Percentiles rank a stretch among this genome's conserved stretches.
Evolutionary conservation across 2,329 filamentous ascomycete species (phyloP).

Genomic region (Botrytis hyacinthi): DNA sequence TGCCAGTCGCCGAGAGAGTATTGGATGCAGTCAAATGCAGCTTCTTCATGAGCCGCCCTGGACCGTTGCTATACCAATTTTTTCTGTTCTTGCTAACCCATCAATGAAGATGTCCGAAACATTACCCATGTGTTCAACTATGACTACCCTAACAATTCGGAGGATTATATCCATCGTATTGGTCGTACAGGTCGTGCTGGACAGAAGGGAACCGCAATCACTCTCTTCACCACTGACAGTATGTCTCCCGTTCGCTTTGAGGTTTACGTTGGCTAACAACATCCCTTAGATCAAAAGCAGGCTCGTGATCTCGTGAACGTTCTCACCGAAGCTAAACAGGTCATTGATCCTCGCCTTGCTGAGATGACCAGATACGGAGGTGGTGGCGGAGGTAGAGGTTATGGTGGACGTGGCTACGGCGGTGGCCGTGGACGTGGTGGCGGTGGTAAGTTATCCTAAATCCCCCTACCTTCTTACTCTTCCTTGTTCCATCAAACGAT

Average conservation of each 20-base stretch:
- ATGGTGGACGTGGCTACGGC: constrained; percentile 40
- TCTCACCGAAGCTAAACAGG: constrained; percentile 94
- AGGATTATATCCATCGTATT: constrained; percentile 97
- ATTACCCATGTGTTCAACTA: constrained; percentile 99
- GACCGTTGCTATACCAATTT: constrained; percentile 58
- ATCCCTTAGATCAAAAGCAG: constrained; percentile 75
- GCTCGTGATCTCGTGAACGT: constrained; percentile 94
- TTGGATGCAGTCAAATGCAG: constrained; percentile 41
- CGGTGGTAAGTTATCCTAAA: constrained; percentile 42
- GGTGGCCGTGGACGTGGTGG: constrained; percentile 57
- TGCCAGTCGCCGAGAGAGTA: constrained; percentile 43
- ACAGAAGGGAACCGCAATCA: constrained; percentile 92
- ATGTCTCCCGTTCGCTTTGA: constrained; percentile 48
- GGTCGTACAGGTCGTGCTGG: constrained; percentile 95
- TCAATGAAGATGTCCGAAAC: constrained; percentile 95
- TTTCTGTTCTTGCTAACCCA: constrained; percentile 76
- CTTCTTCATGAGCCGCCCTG: constrained; percentile 47
- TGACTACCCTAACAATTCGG: constrained; percentile 99
- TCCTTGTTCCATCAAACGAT: constrained; percentile 39
- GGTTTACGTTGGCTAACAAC: constrained; percentile 30
- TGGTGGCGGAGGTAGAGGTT: constrained; percentile 46
- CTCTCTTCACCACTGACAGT: constrained; percentile 99
- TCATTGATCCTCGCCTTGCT: constrained; percentile 90
- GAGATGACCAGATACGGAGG: constrained; percentile 93
- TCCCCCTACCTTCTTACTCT: constrained; percentile 25